phyloP scores from a whole-genome alignment of 2,329 filamentous ascomycete species.

The Epichloe uncinata region DNA sequence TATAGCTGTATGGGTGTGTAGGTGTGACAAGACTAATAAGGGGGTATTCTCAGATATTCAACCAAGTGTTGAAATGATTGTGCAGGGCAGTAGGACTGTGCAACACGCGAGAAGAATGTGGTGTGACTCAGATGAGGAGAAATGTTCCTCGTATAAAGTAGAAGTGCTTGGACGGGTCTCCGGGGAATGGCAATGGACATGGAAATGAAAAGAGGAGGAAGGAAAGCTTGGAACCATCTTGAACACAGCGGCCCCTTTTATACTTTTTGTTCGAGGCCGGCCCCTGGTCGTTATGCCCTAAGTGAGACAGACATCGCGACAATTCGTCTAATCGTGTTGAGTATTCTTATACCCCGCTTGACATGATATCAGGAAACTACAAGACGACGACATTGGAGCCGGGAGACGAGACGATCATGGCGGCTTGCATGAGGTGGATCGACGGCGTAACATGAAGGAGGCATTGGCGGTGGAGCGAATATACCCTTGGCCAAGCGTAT shows the following conservation, averaged over 20 bases:
- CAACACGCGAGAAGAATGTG: not conserved
- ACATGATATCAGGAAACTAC: slow-evolving; percentile 14
- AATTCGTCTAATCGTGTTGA: slow-evolving; percentile 29
- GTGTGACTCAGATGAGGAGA: not conserved
- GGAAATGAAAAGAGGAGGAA: slow-evolving; percentile 31
- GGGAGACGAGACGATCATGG: slow-evolving; percentile 20
- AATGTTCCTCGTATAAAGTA: not conserved
- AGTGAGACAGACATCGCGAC: slow-evolving; percentile 28
- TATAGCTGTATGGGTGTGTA: no score
- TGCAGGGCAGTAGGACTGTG: not conserved
- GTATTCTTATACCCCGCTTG: slow-evolving; percentile 28
- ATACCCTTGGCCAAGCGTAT: slow-evolving; percentile 5
- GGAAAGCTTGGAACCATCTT: slow-evolving; percentile 31
- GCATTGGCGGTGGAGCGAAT: slow-evolving; percentile 8
- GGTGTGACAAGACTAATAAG: not conserved
- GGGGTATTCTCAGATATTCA: not conserved
- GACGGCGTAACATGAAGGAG: slow-evolving; percentile 16
- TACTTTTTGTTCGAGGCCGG: slow-evolving; percentile 37
- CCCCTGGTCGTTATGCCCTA: slow-evolving; percentile 22
- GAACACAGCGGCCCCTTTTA: slow-evolving; percentile 47
- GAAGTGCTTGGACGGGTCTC: not conserved
- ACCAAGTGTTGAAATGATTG: not conserved
- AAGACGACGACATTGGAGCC: slow-evolving; percentile 15
- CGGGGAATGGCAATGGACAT: not conserved
- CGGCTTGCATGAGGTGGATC: slow-evolving; percentile 22